Evolutionary conservation across 495 filamentous ascomycete genomes (phyloP).

Genomic region (Talaromyces trachyspermus): DNA sequence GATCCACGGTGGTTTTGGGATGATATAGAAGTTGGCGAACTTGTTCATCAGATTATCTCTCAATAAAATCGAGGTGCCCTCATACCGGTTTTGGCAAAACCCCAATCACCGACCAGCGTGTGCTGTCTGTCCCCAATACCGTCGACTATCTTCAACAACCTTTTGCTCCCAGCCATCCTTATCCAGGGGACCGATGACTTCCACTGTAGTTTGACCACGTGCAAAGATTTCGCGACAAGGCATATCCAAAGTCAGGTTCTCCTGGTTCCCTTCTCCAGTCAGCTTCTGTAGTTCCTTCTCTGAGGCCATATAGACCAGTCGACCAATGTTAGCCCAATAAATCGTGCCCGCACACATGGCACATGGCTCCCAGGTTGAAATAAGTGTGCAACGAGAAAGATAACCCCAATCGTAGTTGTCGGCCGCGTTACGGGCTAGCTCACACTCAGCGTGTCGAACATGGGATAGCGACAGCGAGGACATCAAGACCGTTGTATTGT

Average conservation of each 20-base stretch:
- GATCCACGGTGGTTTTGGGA: too few relatives aligned
- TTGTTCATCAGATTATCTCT: too few relatives aligned
- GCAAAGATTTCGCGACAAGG: slow-evolving; percentile 39
- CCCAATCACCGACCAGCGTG: too few relatives aligned
- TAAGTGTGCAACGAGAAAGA: slow-evolving; percentile 41
- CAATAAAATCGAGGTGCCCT: too few relatives aligned
- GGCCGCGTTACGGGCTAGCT: slow-evolving; percentile 43
- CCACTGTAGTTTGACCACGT: slow-evolving; percentile 36
- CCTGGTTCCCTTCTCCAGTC: slow-evolving; percentile 40
- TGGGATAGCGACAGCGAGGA: slow-evolving; percentile 45
- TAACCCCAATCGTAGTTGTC: slow-evolving; percentile 42
- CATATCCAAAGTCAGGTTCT: slow-evolving; percentile 47
- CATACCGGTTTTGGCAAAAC: too few relatives aligned
- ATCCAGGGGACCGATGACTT: slow-evolving; percentile 37
- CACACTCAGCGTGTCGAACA: slow-evolving; percentile 48
- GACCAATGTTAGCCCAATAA: slow-evolving; percentile 50
- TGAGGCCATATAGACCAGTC: slow-evolving; percentile 45
- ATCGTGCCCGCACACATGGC: slow-evolving; percentile 44
- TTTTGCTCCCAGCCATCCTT: slow-evolving; percentile 33
- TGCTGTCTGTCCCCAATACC: slow-evolving; percentile 35
- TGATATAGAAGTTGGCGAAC: too few relatives aligned
- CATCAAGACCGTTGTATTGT: slow-evolving; percentile 41
- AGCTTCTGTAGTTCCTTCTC: slow-evolving; percentile 38
- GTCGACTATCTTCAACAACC: slow-evolving; percentile 37
- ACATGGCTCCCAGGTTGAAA: slow-evolving; percentile 51